Evolutionary conservation across 768 basidiomycete genomes (phyloP).

Genomic region (Lactarius trivialis): DNA sequence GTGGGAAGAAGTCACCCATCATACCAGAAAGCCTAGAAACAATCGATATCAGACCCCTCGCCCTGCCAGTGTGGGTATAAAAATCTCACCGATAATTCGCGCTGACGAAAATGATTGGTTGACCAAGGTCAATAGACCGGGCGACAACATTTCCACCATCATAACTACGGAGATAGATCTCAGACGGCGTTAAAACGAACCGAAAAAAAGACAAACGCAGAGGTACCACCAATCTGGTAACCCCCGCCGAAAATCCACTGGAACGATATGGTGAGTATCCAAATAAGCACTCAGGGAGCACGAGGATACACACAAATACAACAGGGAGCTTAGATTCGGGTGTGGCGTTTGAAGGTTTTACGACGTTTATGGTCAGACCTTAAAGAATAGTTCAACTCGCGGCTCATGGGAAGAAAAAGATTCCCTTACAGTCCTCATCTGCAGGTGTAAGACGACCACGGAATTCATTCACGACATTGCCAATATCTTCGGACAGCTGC

Average conservation of each 20-base stretch:
- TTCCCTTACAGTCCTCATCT: constrained; percentile 25
- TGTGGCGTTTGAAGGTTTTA: constrained; percentile 17
- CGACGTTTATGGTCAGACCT: constrained; percentile 27
- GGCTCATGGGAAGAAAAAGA: background rate
- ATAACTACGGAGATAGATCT: constrained; percentile 10
- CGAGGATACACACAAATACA: constrained; percentile 22
- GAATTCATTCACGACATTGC: background rate
- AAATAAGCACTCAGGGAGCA: background rate
- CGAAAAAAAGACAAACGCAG: constrained; percentile 5
- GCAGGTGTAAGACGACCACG: constrained; percentile 6
- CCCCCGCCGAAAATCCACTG: constrained; percentile 28
- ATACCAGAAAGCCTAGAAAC: constrained; percentile 17
- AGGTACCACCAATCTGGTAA: constrained; percentile 11
- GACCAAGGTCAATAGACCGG: constrained; percentile 24
- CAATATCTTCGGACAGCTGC: background rate
- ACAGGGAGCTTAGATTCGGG: constrained; percentile 23
- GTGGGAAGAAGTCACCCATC: background rate
- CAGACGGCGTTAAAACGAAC: background rate
- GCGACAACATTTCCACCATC: constrained; percentile 25
- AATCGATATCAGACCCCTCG: background rate
- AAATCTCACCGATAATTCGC: constrained; percentile 27
- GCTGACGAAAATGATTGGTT: constrained; percentile 27
- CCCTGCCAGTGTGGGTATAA: background rate
- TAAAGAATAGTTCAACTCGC: background rate
- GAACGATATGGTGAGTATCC: background rate